Evolutionary conservation across 805 yeast genomes (phyloP), one percentile per base, ranked within the genome.

Genomic region (Metschnikowia shivogae): DNA sequence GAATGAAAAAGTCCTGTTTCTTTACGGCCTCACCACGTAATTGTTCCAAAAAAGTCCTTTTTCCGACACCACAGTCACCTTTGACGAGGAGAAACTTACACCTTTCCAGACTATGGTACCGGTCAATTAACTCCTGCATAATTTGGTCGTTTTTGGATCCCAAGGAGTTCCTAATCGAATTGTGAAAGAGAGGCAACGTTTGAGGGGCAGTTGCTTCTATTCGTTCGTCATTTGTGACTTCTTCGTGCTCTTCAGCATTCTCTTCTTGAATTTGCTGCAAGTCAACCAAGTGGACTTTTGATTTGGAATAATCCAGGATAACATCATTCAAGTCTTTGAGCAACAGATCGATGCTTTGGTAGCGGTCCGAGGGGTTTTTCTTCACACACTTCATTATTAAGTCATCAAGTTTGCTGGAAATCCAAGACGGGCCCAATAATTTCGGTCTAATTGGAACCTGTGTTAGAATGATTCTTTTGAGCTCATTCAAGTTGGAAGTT

Each of bases 51-150:
- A 76, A 46, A 5, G 72, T 58, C 0, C 77, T 61, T 53, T 75
- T 76, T 1, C 82, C 82, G 6, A 63, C 55, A 2, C 82, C 82
- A 1, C 68, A 46, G 3, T 59, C 65, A 12, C 82, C 81, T 1
- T 58, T 52, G 3, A 76, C 52, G 5, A 74, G 47, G 34, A 53
- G 58, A 52, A 34, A 60, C 52, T 49, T 64, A 54, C 45, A 48
- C 19, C 20, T 28, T 5, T 44, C 50, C 8, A 43, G 17, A 40
- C 42, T 39, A 12, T 35, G 36, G 36, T 42, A 42, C 19, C 37
- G 41, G 6, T 50, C 47, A 12, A 46, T 28, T 1, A 47, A 20
- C 11, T 19, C 19, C 20, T 42, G 39, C 22, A 50, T 27, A 14
- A 14, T 22, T 31, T 30, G 29, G 6, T 22, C 22, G 12, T 30